These are phyloP conservation scores for Leccinum truebloodii DNA, from an alignment of 768 basidiomycete genomes.

Conservation along the genomic window DNA sequence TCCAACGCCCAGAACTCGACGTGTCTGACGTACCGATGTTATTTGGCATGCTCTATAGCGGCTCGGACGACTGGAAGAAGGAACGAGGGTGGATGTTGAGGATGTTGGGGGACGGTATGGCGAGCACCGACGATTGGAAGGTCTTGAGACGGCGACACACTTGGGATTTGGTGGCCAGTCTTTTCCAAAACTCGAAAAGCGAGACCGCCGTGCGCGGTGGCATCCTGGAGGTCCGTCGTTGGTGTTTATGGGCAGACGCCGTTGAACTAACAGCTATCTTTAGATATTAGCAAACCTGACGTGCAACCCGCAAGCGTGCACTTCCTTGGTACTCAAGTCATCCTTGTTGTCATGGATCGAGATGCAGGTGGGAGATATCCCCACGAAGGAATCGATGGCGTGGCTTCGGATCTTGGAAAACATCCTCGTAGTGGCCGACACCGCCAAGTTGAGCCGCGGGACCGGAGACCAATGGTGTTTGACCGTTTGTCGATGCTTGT, in stretches of 20 bases:
- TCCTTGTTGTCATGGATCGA: slow-evolving; percentile 80
- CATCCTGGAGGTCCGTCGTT: slow-evolving; percentile 62
- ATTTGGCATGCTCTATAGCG: slow-evolving; percentile 84
- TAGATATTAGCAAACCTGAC: slow-evolving; percentile 79
- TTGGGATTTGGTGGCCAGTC: slow-evolving; percentile 83
- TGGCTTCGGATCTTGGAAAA: slow-evolving; percentile 73
- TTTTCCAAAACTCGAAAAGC: slow-evolving; percentile 66
- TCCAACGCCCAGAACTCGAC: slow-evolving; percentile 86
- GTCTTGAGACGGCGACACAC: slow-evolving; percentile 80
- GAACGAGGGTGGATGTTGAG: slow-evolving; percentile 89
- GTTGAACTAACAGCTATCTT: neutral
- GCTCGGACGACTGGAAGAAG: slow-evolving; percentile 76
- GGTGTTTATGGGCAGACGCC: neutral
- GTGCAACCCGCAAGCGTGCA: slow-evolving; percentile 64
- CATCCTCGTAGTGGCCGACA: slow-evolving; percentile 51
- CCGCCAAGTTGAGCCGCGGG: slow-evolving; percentile 50
- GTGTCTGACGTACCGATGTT: slow-evolving; percentile 85
- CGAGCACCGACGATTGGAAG: slow-evolving; percentile 75
- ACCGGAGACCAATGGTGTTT: slow-evolving; percentile 62
- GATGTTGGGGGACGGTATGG: slow-evolving; percentile 81
- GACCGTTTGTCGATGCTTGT: slow-evolving; percentile 55
- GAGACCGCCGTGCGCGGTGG: slow-evolving; percentile 55
- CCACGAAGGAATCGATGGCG: slow-evolving; percentile 45
- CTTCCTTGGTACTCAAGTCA: slow-evolving; percentile 70
- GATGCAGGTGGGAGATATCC: slow-evolving; percentile 50